phyloP scores from a whole-genome alignment of 140 eudicot genomes.

The Flaveria floridana region DNA sequence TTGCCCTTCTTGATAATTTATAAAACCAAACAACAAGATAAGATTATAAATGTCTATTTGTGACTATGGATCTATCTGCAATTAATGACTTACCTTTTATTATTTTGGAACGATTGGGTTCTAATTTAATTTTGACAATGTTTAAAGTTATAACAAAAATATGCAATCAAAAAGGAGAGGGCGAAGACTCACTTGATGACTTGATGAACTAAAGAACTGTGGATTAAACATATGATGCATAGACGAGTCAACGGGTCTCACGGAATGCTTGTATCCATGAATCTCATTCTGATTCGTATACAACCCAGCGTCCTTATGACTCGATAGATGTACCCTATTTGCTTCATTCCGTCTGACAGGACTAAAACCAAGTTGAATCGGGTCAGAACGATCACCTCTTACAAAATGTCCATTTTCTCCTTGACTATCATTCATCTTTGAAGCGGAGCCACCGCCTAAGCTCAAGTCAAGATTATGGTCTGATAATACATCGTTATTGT shows the following conservation, averaged over 20 bases:
- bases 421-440: constrained; percentile 26
- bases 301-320: constrained; percentile 49
- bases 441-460: constrained; percentile 60
- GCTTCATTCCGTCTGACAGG: constrained; percentile 41
- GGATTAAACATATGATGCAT: constrained; percentile 49
- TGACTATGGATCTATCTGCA: not conserved
- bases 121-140: no score
- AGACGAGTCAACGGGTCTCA: constrained; percentile 42
- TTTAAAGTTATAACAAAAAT: no score
- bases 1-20: not conserved
- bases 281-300: constrained; percentile 32
- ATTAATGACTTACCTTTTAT: not conserved
- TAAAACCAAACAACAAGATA: constrained; percentile 1
- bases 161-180: not conserved
- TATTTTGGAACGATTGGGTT: not conserved
- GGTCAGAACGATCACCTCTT: constrained; percentile 23
- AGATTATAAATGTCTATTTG: not conserved
- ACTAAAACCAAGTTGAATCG: constrained; percentile 42
- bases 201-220: constrained; percentile 40
- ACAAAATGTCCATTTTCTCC: constrained; percentile 29
- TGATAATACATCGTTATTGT: constrained; percentile 20
- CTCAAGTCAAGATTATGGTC: constrained; percentile 89
- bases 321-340: constrained; percentile 50
- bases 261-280: constrained; percentile 38
- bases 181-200: constrained; percentile 48